phyloP scores from a whole-genome alignment of 345 rosid genomes.

The Moringa oleifera region DNA sequence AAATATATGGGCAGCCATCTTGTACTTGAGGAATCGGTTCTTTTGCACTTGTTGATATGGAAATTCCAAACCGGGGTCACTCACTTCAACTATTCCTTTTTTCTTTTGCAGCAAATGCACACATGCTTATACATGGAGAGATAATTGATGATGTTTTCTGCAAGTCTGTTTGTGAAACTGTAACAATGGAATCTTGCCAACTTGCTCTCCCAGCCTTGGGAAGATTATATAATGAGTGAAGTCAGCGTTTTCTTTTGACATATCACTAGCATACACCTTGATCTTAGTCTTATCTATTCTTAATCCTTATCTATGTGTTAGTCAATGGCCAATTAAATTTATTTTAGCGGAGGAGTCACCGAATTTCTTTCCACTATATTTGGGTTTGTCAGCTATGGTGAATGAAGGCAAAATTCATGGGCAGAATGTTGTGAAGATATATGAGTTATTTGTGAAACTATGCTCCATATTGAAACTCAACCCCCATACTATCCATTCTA shows the following conservation, averaged over 20 bases:
- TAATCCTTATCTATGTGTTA: background rate
- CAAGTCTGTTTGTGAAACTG: background rate
- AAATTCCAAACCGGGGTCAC: conserved; percentile 66
- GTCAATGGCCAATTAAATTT: background rate
- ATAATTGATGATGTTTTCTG: background rate
- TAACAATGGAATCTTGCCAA: background rate
- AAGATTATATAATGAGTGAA: too few relatives aligned
- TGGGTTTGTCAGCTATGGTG: conserved; percentile 29
- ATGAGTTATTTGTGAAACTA: conserved; percentile 67
- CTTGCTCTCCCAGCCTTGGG: too few relatives aligned
- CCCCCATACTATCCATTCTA: conserved; percentile 21
- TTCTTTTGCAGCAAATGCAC: background rate
- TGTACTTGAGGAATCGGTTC: conserved; percentile 51
- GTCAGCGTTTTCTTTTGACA: too few relatives aligned
- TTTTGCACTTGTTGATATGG: conserved; percentile 56
- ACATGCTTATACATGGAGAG: background rate
- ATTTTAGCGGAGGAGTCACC: background rate
- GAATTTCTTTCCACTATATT: background rate
- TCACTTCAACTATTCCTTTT: conserved; percentile 1
- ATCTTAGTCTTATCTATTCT: background rate
- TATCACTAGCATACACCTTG: background rate
- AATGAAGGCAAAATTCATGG: conserved; percentile 52
- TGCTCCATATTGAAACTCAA: conserved; percentile 46
- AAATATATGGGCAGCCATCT: conserved; percentile 44
- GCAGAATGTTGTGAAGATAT: conserved; percentile 53